phyloP scores from a whole-genome alignment of 2,329 filamentous ascomycete genomes.

The Lecanicillium sp. region DNA sequence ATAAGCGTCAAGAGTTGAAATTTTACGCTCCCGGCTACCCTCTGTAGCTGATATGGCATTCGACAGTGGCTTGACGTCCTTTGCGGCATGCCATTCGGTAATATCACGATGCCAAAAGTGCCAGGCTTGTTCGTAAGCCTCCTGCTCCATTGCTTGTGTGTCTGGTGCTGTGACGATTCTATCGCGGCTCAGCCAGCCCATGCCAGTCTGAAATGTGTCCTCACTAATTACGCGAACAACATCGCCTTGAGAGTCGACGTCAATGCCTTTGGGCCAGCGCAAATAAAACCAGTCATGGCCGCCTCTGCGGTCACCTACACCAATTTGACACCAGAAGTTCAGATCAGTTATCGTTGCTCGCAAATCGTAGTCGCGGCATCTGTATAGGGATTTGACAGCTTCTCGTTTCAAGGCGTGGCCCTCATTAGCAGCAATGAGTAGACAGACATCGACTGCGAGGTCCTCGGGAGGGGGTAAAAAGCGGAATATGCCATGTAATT shows the following conservation, averaged over 20 bases:
- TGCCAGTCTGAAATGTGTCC: slow-evolving; percentile 68
- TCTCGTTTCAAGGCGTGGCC: slow-evolving; percentile 70
- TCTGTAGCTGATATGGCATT: slow-evolving; percentile 18
- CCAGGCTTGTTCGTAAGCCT: slow-evolving; percentile 59
- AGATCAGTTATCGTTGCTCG: slow-evolving; percentile 77
- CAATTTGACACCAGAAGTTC: slow-evolving; percentile 96
- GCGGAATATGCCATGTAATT: slow-evolving; percentile 78
- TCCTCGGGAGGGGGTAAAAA: slow-evolving; percentile 61
- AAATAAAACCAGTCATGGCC: slow-evolving; percentile 87
- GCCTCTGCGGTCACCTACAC: slow-evolving; percentile 79
- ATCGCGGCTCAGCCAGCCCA: slow-evolving; percentile 71
- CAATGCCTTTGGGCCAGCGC: slow-evolving; percentile 65
- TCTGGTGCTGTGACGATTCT: slow-evolving; percentile 32
- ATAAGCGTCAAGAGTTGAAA: slow-evolving; percentile 41
- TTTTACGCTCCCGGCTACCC: slow-evolving; percentile 20
- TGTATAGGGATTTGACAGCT: slow-evolving; percentile 65
- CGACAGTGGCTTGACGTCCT: slow-evolving; percentile 35
- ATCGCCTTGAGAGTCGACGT: slow-evolving; percentile 61
- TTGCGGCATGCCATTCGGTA: slow-evolving; percentile 47
- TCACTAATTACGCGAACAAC: slow-evolving; percentile 74
- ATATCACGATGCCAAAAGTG: slow-evolving; percentile 62
- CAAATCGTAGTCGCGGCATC: slow-evolving; percentile 63
- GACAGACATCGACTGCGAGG: slow-evolving; percentile 70
- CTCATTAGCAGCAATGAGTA: slow-evolving; percentile 80
- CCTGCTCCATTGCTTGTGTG: slow-evolving; percentile 47